Evolutionary conservation across 768 basidiomycete species (phyloP).

Genomic region (Termitomyces eurrhizus): DNA sequence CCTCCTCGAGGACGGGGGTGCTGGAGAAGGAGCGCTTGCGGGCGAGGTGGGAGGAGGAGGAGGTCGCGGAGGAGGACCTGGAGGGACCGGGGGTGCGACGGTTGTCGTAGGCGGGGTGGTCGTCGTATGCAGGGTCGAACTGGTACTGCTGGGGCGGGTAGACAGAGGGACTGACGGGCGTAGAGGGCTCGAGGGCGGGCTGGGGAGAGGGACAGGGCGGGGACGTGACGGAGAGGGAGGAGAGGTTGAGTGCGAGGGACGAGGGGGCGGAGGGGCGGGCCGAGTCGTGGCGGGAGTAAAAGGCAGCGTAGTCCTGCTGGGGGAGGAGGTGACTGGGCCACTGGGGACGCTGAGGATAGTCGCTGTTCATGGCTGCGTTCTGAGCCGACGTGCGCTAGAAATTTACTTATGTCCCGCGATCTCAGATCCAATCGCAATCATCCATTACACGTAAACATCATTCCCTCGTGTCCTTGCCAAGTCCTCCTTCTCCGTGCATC

Average conservation of each 20-base stretch:
- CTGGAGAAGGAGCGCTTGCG: constrained; percentile 67
- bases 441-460: constrained; percentile 2
- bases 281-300: not conserved
- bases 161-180: constrained; percentile 55
- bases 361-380: constrained; percentile 10
- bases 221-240: constrained; percentile 60
- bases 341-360: constrained; percentile 13
- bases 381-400: not conserved
- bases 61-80: constrained; percentile 46
- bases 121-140: constrained; percentile 41
- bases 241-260: constrained; percentile 63
- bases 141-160: constrained; percentile 46
- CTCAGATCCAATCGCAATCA: constrained; percentile 15
- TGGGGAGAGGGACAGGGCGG: constrained; percentile 65
- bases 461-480: not conserved
- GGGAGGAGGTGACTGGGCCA: constrained; percentile 7
- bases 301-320: constrained; percentile 4
- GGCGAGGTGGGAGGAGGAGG: constrained; percentile 56
- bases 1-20: constrained; percentile 40
- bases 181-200: constrained; percentile 60
- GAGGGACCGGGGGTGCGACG: constrained; percentile 25
- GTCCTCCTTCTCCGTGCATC: not conserved
- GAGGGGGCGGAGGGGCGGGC: constrained; percentile 24
- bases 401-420: constrained; percentile 17
- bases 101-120: constrained; percentile 21